Base-by-base conservation (phyloP, 306 rosid species). In the Lathyrus oleraceus region DNA sequence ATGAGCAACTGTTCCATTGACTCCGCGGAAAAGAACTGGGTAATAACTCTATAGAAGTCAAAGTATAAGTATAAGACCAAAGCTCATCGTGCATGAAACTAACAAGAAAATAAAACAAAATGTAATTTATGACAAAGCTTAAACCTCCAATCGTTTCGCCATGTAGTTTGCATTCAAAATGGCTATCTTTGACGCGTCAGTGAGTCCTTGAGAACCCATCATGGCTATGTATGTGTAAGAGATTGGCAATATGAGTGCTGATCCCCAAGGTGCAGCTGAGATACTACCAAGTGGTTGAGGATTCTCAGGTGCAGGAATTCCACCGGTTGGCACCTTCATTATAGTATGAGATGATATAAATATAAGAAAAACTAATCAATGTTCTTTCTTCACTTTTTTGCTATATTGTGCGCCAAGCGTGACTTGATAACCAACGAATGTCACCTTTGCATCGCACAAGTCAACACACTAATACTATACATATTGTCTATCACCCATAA, bases 201-300 rank as follows among this genome's bases (percentile, higher is more conserved):
- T 95, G 80, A 95, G 93, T 61, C 99, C 99, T 67, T 89, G 57
- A 28, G 99, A 95, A 48, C 99, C 99, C 99, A 95, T 95, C 99
- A 95, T 95, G 62, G 95, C 99, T 21, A 95, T 89, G 75, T 95
- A 95, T 67, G 97, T 86, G 76, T 95, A 95, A 28, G 99, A 95
- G 65, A 95, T 95, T 27, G 99, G 99, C 75, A 95, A 88, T 74
- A 95, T 95, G 72, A 95, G 99, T 57, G 99, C 99, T 56, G 99
- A 95, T 12, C 99, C 99, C 99, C 99, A 95, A 67, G 99, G 99
- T 53, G 99, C 99, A 73, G 99, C 97, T 53, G 99, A 78, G 76
- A 95, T 95, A 67, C 93, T 76, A 53, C 99, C 99, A 14, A 95
- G 95, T 67, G 99, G 99, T 71, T 91, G 89, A 71, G 85, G 35